These are phyloP conservation scores for Fraxinus dipetala DNA, from an alignment of 305 asterid genomes.

Conservation along the genomic window DNA sequence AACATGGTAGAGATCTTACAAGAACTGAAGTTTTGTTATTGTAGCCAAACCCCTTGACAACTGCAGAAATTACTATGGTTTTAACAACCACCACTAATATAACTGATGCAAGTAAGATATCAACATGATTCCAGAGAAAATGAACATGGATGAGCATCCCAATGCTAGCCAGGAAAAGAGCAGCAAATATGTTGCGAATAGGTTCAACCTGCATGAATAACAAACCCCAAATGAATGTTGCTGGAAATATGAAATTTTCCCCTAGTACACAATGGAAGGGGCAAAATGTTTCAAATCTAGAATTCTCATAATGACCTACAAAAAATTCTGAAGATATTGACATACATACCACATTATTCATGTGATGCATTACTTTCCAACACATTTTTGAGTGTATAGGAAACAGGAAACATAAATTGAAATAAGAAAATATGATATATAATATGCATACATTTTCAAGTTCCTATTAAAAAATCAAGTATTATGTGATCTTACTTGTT, in stretches of 20 bases:
- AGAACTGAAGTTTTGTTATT: conserved; percentile 90
- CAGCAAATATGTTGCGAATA: conserved; percentile 97
- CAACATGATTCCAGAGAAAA: conserved; percentile 98
- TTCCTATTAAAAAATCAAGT: not conserved
- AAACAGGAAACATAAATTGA: not conserved
- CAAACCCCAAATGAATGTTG: conserved; percentile 30
- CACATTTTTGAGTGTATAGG: not conserved
- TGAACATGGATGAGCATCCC: conserved; percentile 99
- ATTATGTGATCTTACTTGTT: conserved; percentile 60
- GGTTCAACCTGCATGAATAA: conserved; percentile 81
- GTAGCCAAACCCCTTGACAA: conserved; percentile 97
- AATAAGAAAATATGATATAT: not conserved
- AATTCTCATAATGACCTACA: not conserved
- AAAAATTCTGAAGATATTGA: not conserved
- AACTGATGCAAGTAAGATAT: conserved; percentile 92
- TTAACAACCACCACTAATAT: conserved; percentile 82
- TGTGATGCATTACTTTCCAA: not conserved
- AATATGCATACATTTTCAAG: not conserved
- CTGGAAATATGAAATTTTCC: conserved; percentile 11
- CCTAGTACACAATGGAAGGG: not conserved
- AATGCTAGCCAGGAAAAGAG: conserved; percentile 96
- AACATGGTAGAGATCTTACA: conserved; percentile 47
- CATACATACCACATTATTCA: not conserved
- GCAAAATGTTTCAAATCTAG: not conserved
- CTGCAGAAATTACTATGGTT: conserved; percentile 79